Evolutionary conservation across 139 green algal genomes (phyloP).

Genomic region (Bryopsis sp.): DNA sequence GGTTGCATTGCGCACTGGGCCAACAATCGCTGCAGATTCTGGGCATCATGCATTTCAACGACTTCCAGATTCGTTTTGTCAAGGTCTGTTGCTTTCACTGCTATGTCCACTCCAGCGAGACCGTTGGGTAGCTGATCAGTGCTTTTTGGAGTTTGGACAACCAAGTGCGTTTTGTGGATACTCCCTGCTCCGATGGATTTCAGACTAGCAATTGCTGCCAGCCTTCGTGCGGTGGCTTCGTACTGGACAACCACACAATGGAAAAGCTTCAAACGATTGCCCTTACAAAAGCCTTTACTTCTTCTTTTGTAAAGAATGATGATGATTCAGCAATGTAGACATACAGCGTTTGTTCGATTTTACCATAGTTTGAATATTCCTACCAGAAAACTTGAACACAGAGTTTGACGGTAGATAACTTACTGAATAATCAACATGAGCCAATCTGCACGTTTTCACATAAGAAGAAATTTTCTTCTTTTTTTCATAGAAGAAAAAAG

Average conservation of each 20-base stretch:
- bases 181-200: conserved; percentile 10
- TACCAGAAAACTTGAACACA: too few relatives aligned
- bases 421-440: too few relatives aligned
- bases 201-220: background rate
- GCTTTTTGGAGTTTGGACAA: conserved; percentile 13
- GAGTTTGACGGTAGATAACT: too few relatives aligned
- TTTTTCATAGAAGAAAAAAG: too few relatives aligned
- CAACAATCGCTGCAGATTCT: conserved; percentile 8
- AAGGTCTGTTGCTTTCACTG: background rate
- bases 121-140: background rate
- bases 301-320: too few relatives aligned
- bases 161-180: background rate
- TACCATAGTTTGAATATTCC: too few relatives aligned
- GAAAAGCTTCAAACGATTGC: too few relatives aligned
- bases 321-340: too few relatives aligned
- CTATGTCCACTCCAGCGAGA: conserved; percentile 7
- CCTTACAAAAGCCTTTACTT: too few relatives aligned
- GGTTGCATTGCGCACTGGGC: conserved; percentile 15
- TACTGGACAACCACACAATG: background rate
- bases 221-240: background rate
- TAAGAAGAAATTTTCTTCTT: too few relatives aligned
- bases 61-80: background rate
- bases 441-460: too few relatives aligned
- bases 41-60: conserved; percentile 7
- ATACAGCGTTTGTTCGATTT: too few relatives aligned